A percentile compares a stretch with the other conserved stretches of the same genome.
Conservation (phyloP, 768 basidiomycete species). For the Amanita exitialis region DNA sequence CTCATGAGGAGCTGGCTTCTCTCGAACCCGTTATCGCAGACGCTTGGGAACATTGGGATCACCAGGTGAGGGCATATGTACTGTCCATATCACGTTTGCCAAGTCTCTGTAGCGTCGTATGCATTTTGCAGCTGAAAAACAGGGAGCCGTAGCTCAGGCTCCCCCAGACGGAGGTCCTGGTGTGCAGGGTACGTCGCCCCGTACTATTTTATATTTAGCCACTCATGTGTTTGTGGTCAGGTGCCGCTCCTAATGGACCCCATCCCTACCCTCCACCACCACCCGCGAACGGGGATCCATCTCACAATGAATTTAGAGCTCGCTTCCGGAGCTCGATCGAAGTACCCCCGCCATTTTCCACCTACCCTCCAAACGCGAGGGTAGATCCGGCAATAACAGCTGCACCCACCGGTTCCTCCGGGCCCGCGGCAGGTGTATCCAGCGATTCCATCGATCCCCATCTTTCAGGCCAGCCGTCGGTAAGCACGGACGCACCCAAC, state of each 20-base stretch:
- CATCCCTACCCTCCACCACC: slow-evolving; percentile 7
- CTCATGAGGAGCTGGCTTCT: slow-evolving; percentile 69
- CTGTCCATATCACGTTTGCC: slow-evolving; percentile 5
- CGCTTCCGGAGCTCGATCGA: slow-evolving; percentile 7
- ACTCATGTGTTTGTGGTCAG: neutral
- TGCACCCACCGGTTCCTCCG: neutral
- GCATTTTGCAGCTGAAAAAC: slow-evolving; percentile 28
- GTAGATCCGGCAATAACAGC: neutral
- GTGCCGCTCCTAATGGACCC: slow-evolving; percentile 4
- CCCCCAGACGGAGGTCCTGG: neutral
- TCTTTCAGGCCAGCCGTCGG: neutral
- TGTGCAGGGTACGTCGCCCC: slow-evolving; percentile 1
- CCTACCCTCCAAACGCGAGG: neutral
- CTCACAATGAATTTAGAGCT: slow-evolving; percentile 7
- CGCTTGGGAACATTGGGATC: slow-evolving; percentile 83
- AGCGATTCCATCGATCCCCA: slow-evolving; percentile 5
- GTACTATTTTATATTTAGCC: neutral
- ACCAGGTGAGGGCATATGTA: slow-evolving; percentile 40
- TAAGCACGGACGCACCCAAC: neutral
- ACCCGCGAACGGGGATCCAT: slow-evolving; percentile 4
- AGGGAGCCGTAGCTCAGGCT: slow-evolving; percentile 14
- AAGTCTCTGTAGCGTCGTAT: slow-evolving; percentile 24
- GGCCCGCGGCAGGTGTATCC: neutral
- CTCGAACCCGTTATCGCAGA: slow-evolving; percentile 75
- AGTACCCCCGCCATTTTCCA: slow-evolving; percentile 2